These are phyloP conservation scores for Curvularia sp. DNA, from an alignment of 2,329 filamentous ascomycete genomes.

Conservation along the genomic window DNA sequence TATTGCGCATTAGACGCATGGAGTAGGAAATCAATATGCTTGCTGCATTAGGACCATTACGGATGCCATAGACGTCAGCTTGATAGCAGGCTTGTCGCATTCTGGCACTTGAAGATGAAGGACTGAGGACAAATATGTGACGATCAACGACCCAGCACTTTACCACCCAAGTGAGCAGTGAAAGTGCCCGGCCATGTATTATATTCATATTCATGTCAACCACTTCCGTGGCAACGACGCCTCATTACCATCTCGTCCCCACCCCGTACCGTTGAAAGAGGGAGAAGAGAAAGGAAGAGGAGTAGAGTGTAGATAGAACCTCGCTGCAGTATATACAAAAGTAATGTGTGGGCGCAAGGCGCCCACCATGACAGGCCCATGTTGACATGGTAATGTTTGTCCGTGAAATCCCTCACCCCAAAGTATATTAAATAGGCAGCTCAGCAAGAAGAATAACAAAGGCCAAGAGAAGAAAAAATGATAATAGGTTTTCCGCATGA, in stretches of 20 bases:
- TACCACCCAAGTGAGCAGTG: background rate
- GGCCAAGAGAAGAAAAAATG: slow-evolving; percentile 3
- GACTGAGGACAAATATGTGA: background rate
- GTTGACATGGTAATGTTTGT: background rate
- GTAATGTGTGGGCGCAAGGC: background rate
- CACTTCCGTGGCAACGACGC: background rate
- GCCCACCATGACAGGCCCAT: background rate
- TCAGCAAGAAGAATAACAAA: background rate
- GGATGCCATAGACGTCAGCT: background rate
- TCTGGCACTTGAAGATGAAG: background rate
- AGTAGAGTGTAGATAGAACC: background rate
- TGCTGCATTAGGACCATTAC: background rate
- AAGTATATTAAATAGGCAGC: background rate
- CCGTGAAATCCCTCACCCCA: background rate
- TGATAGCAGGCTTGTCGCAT: background rate
- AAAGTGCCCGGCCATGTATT: background rate
- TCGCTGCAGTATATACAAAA: background rate
- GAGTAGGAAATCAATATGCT: background rate
- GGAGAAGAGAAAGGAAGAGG: background rate
- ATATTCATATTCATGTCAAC: background rate
- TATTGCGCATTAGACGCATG: background rate
- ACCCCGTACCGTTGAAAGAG: background rate
- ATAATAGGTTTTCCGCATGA: slow-evolving; percentile 25
- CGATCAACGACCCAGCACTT: background rate
- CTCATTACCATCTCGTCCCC: background rate